Evolutionary conservation across 306 rosid genomes (phyloP).

Genomic region (Sindora glabra): DNA sequence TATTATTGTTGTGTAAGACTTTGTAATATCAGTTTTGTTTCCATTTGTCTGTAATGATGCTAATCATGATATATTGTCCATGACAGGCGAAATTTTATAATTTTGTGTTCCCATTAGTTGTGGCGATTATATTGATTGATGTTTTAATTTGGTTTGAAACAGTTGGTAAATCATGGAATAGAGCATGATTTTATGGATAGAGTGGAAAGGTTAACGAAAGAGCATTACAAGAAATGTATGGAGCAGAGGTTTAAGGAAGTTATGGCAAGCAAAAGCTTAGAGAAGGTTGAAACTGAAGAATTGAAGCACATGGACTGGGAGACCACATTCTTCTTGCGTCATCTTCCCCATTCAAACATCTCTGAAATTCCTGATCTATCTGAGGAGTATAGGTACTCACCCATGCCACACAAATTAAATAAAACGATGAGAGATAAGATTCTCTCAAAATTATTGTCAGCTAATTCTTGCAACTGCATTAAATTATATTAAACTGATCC

Average conservation of each 20-base stretch:
- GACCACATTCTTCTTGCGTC: constrained; percentile 62
- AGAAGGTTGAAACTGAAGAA: constrained; percentile 57
- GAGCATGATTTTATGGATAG: constrained; percentile 61
- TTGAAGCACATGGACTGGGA: constrained; percentile 86
- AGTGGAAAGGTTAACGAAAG: constrained; percentile 67
- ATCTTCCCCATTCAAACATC: constrained; percentile 71
- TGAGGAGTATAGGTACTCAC: constrained; percentile 56
- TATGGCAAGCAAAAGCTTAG: constrained; percentile 50
- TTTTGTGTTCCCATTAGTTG: background rate
- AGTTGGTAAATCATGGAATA: constrained; percentile 71
- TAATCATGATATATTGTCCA: too few relatives aligned
- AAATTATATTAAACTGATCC: background rate
- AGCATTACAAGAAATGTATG: constrained; percentile 68
- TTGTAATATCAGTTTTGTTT: background rate
- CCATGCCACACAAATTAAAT: background rate
- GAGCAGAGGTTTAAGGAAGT: constrained; percentile 61
- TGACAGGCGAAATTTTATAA: too few relatives aligned
- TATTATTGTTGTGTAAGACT: background rate
- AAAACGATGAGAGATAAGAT: background rate
- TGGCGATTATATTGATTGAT: constrained; percentile 1
- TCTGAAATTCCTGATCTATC: constrained; percentile 57
- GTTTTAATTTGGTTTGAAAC: constrained; percentile 3
- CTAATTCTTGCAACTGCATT: background rate
- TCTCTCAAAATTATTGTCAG: too few relatives aligned
- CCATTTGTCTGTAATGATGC: too few relatives aligned